phyloP scores from a whole-genome alignment of 1,139 yeast genomes.

The Candida smagusa region DNA sequence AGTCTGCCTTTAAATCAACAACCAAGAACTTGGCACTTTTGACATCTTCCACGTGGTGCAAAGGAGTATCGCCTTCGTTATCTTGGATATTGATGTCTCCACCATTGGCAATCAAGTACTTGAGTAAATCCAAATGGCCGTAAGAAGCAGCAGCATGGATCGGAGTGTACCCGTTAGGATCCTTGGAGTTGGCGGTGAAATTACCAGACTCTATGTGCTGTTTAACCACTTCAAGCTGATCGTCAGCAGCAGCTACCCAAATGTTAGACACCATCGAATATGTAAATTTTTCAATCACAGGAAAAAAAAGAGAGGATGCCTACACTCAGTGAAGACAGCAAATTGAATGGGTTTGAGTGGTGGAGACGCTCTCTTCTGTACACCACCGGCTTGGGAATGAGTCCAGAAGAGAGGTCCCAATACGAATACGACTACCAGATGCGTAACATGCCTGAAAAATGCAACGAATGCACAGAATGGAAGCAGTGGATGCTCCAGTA shows the following conservation, averaged over 20 bases:
- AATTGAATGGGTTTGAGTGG: conserved; percentile 62
- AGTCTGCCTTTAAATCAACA: conserved; percentile 66
- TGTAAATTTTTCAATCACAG: not conserved
- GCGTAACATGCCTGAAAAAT: conserved; percentile 40
- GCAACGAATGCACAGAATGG: conserved; percentile 54
- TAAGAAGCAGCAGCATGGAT: conserved; percentile 96
- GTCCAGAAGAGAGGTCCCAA: conserved; percentile 49
- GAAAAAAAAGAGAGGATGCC: not conserved
- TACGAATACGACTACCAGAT: conserved; percentile 57
- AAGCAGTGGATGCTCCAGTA: conserved; percentile 76
- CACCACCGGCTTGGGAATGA: conserved; percentile 67
- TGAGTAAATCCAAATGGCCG: conserved; percentile 70
- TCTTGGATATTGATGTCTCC: conserved; percentile 85
- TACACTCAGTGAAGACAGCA: conserved; percentile 11
- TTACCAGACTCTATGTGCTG: conserved; percentile 48
- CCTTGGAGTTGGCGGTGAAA: conserved; percentile 68
- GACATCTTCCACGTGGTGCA: conserved; percentile 82
- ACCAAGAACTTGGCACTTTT: conserved; percentile 62
- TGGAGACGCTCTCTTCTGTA: conserved; percentile 75
- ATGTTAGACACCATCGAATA: conserved; percentile 55
- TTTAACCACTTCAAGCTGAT: conserved; percentile 59
- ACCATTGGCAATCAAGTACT: conserved; percentile 53
- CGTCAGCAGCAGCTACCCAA: conserved; percentile 96
- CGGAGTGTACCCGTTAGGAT: conserved; percentile 93
- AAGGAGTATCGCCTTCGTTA: conserved; percentile 90